These are phyloP conservation scores for Yamadazyma diddensiae DNA, from an alignment of 1,139 yeast genomes.

Conservation along the genomic window DNA sequence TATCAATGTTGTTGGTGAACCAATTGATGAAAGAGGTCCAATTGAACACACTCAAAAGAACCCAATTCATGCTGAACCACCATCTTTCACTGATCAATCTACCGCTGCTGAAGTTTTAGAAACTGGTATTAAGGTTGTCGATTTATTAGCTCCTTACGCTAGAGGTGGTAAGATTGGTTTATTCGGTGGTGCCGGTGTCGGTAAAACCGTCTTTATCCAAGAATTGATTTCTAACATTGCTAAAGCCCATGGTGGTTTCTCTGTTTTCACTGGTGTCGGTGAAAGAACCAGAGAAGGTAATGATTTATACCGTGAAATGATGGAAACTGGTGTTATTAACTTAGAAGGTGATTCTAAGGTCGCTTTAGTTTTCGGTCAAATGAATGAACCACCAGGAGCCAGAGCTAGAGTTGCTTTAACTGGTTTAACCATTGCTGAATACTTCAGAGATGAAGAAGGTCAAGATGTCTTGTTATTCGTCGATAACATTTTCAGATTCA, in stretches of 20 bases:
- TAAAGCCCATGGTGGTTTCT: slow-evolving; percentile 99
- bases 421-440: slow-evolving; percentile 99
- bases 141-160: slow-evolving; percentile 98
- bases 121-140: slow-evolving; percentile 99
- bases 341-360: slow-evolving; percentile 99
- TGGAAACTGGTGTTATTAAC: slow-evolving; percentile 99
- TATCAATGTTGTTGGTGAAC: slow-evolving; percentile 98
- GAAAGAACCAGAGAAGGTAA: slow-evolving; percentile 99
- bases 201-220: slow-evolving; percentile 99
- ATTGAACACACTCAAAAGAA: slow-evolving; percentile 86
- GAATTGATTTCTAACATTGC: slow-evolving; percentile 99
- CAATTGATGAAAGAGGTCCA: slow-evolving; percentile 99
- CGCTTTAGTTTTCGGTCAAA: slow-evolving; percentile 99
- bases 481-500: slow-evolving; percentile 99
- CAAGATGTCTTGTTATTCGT: slow-evolving; percentile 99
- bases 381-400: slow-evolving; percentile 99
- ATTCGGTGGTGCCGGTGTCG: slow-evolving; percentile 99
- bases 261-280: slow-evolving; percentile 99
- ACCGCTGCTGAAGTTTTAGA: slow-evolving; percentile 97
- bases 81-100: slow-evolving; percentile 92
- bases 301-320: slow-evolving; percentile 99
- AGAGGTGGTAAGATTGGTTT: slow-evolving; percentile 99
- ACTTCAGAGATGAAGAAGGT: slow-evolving; percentile 99
- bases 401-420: slow-evolving; percentile 99
- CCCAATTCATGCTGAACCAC: slow-evolving; percentile 99